Base-by-base conservation (phyloP, 2,329 filamentous ascomycete species). In the Aspergillus bombycis region DNA sequence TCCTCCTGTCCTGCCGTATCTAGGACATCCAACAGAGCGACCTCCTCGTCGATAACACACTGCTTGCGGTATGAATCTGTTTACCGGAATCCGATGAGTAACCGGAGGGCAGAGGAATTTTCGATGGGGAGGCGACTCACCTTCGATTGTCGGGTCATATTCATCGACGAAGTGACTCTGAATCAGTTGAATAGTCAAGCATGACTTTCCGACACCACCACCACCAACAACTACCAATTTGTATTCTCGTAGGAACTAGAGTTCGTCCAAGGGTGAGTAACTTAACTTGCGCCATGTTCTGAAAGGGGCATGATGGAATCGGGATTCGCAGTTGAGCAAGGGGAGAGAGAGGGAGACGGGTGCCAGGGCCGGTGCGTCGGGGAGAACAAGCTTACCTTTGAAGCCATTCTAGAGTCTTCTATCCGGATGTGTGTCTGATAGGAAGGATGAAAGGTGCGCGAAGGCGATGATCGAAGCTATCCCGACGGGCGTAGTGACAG, bases 41-140 rank as follows among this genome's bases (percentile, higher is more conserved):
- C 93, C 82, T 99, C 95, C 73, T 98, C 95, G 78, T 99, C 95
- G 79, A 99, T 96, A 73, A 97, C 90, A 80, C 95, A 98, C 86
- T 98, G 95, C 90, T 99, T 99, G 84, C 95, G 93, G 86, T 99
- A 99, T 67, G 95, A 98, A 79, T 99, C 95, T 99, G 45, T 60
- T 64, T 14, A 28, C 16, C n/a, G 26, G 36, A 7, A 6, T 12
- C 21, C 11, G n/a, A 30, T 52, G 16, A 54, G 45, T 30, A 34
- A 58, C 43, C 21, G 16, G n/a, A 2, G 34, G 46, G 21, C n/a
- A 14, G 12, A 11, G 26, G 7, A 21, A 41, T 7, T 9, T 14
- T 10, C 12, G 21, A 14, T 28, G 10, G 53, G 26, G 62, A 41
- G 50, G 65, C 79, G 46, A 65, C 75, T 65, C 69, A 83, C 95